Evolutionary conservation across 2,329 filamentous ascomycete genomes (phyloP).

Genomic region (Paecilomyces dactylethromorphus): DNA sequence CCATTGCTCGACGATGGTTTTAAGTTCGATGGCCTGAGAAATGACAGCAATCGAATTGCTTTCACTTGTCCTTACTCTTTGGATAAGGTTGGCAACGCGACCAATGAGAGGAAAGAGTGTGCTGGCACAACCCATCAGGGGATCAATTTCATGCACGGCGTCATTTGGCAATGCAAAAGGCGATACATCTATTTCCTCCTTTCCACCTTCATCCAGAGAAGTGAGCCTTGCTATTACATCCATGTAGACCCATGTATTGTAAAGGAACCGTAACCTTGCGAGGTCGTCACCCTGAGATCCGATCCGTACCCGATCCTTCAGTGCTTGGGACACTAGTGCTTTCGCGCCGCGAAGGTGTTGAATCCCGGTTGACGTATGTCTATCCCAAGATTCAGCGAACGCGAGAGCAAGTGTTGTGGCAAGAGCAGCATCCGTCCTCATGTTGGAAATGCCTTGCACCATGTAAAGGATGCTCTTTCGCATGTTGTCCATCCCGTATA

Average conservation of each 20-base stretch:
- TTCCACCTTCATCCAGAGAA: constrained; percentile 53
- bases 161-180: constrained; percentile 35
- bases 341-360: constrained; percentile 63
- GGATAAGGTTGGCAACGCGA: constrained; percentile 59
- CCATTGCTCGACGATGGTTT: constrained; percentile 56
- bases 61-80: constrained; percentile 49
- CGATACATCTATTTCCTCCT: constrained; percentile 37
- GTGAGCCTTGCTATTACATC: constrained; percentile 65
- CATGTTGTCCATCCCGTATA: constrained; percentile 64
- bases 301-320: constrained; percentile 37
- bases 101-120: constrained; percentile 65
- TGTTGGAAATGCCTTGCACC: constrained; percentile 54
- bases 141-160: constrained; percentile 56
- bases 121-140: constrained; percentile 62
- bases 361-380: constrained; percentile 61
- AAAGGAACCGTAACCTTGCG: constrained; percentile 57
- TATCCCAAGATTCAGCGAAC: constrained; percentile 66
- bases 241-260: constrained; percentile 68
- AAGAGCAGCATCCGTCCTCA: constrained; percentile 59
- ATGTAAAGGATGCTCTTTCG: constrained; percentile 56
- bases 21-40: constrained; percentile 56
- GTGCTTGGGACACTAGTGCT: constrained; percentile 54
- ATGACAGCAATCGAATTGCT: constrained; percentile 57
- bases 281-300: constrained; percentile 41
- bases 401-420: constrained; percentile 64